These are phyloP conservation scores for Candolleomyces eurysporus DNA, from an alignment of 768 basidiomycete species.

Conservation along the genomic window DNA sequence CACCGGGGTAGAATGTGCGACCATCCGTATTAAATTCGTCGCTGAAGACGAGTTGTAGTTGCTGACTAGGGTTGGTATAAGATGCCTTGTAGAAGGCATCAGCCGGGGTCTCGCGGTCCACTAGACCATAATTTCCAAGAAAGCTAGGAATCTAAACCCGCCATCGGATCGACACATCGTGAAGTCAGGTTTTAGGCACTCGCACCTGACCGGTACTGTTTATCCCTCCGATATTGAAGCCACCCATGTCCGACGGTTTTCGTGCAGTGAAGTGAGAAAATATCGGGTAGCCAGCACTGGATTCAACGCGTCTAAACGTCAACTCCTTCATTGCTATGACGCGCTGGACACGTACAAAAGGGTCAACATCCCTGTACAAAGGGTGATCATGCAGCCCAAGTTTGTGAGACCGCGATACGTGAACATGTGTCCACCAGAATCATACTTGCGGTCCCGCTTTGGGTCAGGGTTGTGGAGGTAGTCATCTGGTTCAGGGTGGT, in stretches of 20 bases:
- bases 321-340: neutral
- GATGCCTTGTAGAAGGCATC: slow-evolving; percentile 52
- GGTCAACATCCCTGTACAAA: slow-evolving; percentile 50
- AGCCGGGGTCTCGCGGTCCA: slow-evolving; percentile 74
- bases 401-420: slow-evolving; percentile 72
- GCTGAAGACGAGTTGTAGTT: slow-evolving; percentile 75
- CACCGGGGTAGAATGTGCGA: slow-evolving; percentile 81
- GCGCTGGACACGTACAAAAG: slow-evolving; percentile 51
- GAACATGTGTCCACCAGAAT: slow-evolving; percentile 59
- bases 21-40: slow-evolving; percentile 86
- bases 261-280: slow-evolving; percentile 53
- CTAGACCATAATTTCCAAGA: slow-evolving; percentile 63
- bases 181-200: slow-evolving; percentile 2
- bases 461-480: slow-evolving; percentile 75
- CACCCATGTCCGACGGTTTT: slow-evolving; percentile 48
- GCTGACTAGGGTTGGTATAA: slow-evolving; percentile 48
- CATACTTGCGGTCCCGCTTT: slow-evolving; percentile 54
- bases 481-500: slow-evolving; percentile 61
- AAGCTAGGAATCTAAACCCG: slow-evolving; percentile 50
- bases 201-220: slow-evolving; percentile 70
- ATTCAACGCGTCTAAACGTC: neutral
- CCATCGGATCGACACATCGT: slow-evolving; percentile 2
- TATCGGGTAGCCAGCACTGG: slow-evolving; percentile 63
- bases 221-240: slow-evolving; percentile 75
- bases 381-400: slow-evolving; percentile 61